These are phyloP conservation scores for Jamesozyma rosinii DNA, from an alignment of 805 yeast genomes.

Conservation along the genomic window DNA sequence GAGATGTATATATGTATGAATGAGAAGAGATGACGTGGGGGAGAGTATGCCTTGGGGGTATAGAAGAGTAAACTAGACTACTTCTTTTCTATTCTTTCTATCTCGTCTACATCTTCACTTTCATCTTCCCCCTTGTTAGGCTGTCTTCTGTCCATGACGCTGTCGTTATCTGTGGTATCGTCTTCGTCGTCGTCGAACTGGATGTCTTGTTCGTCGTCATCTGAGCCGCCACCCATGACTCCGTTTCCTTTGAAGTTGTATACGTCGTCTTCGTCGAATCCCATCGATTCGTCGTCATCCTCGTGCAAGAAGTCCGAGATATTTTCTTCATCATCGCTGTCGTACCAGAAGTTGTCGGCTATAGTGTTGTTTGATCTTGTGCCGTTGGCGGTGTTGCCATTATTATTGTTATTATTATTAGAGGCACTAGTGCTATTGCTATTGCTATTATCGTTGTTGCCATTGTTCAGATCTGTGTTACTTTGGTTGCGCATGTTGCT, in stretches of 20 bases:
- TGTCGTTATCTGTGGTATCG: slow-evolving; percentile 28
- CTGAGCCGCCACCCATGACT: slow-evolving; percentile 36
- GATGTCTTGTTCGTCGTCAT: slow-evolving; percentile 36
- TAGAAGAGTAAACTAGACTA: no score
- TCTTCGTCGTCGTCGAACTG: slow-evolving; percentile 23
- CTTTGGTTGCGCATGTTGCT: background rate
- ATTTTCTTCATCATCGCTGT: slow-evolving; percentile 54
- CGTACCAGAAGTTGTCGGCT: slow-evolving; percentile 77
- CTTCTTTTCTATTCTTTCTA: slow-evolving; percentile 21
- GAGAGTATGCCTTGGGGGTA: no score
- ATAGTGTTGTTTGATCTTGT: slow-evolving; percentile 6
- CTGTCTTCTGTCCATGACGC: slow-evolving; percentile 30
- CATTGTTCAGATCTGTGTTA: background rate
- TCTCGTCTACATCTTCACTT: slow-evolving; percentile 28
- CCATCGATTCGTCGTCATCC: slow-evolving; percentile 3
- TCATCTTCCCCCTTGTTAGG: slow-evolving; percentile 28
- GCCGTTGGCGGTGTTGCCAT: background rate
- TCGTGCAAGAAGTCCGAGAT: slow-evolving; percentile 34
- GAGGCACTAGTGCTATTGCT: background rate
- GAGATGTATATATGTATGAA: no score
- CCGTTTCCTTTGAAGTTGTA: slow-evolving; percentile 30
- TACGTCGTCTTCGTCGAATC: slow-evolving; percentile 40
- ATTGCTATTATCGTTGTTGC: slow-evolving; percentile 5
- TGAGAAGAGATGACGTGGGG: no score
- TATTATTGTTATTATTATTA: slow-evolving; percentile 1